Base-by-base conservation (phyloP, 805 yeast species). In the Candida dajiaensis region DNA sequence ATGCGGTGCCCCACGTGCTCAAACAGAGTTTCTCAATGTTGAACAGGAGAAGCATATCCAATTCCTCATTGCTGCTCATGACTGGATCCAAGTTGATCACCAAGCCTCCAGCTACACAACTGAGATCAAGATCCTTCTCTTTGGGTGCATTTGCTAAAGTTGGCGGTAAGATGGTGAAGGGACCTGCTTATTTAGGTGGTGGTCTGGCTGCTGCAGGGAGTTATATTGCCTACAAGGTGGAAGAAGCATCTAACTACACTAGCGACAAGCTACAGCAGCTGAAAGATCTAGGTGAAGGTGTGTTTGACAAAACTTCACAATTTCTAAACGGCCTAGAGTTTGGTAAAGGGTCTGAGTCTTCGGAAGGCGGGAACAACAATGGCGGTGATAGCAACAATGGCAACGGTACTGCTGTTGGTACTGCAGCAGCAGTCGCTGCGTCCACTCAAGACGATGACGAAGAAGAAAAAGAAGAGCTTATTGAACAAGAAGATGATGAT, bases 181-280 rank as follows among this genome's bases (percentile, higher is more conserved):
- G 84, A 2, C 97, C 97, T 0, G 92, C 89, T 0, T 83, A 83
- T 51, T 69, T 89, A 0, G 98, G 97, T 2, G 90, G 95, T 8
- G 89, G 96, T 0, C 66, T 89, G 31, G 97, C 95, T 3, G 98
- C 97, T 11, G 96, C 95, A 8, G 95, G 96, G 0, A 84, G 96
- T 3, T 94, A 89, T 61, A 82, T 92, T 42, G 89, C 90, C 18
- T 90, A 90, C 64, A 92, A 94, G 63, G 85, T 90, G 10, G 95
- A 89, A 44, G 95, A 92, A 64, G 95, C 95, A 1, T 74, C 87
- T 0, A 71, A 64, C 35, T 87, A 77, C 56, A 79, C 96, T 0
- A 73, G 73, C 45, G 95, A 85, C 50, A 79, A 80, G 58, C 56
- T 92, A 38, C 71, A 73, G 9, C 71, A 79, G 48, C 70, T 83